phyloP scores from a whole-genome alignment of 1,284 basidiomycete genomes.

The Ceratobasidium sp. region DNA sequence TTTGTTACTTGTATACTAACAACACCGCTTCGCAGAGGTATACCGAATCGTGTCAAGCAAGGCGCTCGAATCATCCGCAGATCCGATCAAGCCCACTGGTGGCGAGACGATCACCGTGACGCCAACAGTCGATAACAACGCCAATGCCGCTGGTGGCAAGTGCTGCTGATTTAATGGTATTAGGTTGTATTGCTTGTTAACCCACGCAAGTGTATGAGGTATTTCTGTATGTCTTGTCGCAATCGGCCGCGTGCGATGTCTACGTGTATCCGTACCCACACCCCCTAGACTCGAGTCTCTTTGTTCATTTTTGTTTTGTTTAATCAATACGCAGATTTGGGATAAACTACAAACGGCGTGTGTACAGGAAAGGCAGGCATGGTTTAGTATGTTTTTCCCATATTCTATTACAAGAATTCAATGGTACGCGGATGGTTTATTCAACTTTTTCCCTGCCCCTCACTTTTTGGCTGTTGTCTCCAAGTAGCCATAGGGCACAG shows the following conservation, averaged over 20 bases:
- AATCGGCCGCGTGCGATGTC: conserved; percentile 11
- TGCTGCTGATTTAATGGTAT: conserved; percentile 23
- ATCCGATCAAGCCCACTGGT: conserved; percentile 67
- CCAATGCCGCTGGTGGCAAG: conserved; percentile 38
- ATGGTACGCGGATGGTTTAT: conserved; percentile 23
- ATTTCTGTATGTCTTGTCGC: conserved; percentile 35
- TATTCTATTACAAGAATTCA: conserved; percentile 14
- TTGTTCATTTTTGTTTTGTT: conserved; percentile 26
- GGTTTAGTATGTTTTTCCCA: conserved; percentile 27
- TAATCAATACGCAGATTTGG: conserved; percentile 10
- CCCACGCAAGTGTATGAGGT: conserved; percentile 23
- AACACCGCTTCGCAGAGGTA: conserved; percentile 67
- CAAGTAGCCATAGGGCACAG: conserved; percentile 80
- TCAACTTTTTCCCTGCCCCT: conserved; percentile 45
- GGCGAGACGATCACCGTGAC: conserved; percentile 79
- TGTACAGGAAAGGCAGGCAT: conserved; percentile 20
- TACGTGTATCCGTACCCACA: conserved; percentile 38
- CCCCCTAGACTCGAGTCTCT: conserved; percentile 18
- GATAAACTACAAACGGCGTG: background rate
- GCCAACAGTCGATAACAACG: conserved; percentile 56
- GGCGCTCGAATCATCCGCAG: conserved; percentile 79
- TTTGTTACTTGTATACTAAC: conserved; percentile 21
- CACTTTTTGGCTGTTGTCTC: conserved; percentile 58
- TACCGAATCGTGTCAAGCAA: conserved; percentile 93
- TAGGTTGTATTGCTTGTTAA: conserved; percentile 5